Base-by-base conservation (phyloP, 441 rosid species). In the Metrosideros polymorpha region DNA sequence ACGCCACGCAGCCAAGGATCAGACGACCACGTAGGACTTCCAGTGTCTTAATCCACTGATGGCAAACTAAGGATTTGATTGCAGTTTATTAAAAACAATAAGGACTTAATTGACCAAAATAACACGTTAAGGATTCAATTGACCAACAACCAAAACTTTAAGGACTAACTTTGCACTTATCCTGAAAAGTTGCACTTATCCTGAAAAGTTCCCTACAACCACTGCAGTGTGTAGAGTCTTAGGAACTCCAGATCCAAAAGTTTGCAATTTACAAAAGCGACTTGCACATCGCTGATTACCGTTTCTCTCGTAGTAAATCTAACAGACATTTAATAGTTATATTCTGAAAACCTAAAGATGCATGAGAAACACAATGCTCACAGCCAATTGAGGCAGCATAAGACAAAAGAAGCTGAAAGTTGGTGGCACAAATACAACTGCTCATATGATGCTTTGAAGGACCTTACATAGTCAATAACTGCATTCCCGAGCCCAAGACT, bases 401-500 rank as follows among this genome's bases (percentile, higher is more conserved):
- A 0, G 17, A 83, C 61, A 83, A 12, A 32, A 83, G 57, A 83
- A 19, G 84, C 55, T 6, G 29, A 30, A 52, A 29, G 43, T 30
- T 35, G 79, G n/a, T 35, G 43, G 79, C 47, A 71, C 15, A 71
- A 71, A 39, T 71, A 47, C n/a, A 71, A 35, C 32, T 71, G 84
- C 61, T 71, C 79, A 71, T 22, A 39, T 35, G 47, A 71, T 19
- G 50, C 76, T 85, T 85, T 79, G 32, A 17, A 83, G 93, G 77
- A 85, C 89, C 97, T 93, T 92, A 96, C 99, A 92, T 82, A 86
- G 93, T 89, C 87, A 97, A 88, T 82, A 96, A 89, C 89, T 97
- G 99, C 89, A 93, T 91, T 77, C 99, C 99, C 29, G 91, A 84
- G 76, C 98, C 99, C 89, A 97, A 86, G 89, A 93, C 87, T 55